Percentiles rank a stretch among this genome's conserved stretches.
Evolutionary conservation across 2,329 filamentous ascomycete species (phyloP).

Genomic region (Cadophora gregata): DNA sequence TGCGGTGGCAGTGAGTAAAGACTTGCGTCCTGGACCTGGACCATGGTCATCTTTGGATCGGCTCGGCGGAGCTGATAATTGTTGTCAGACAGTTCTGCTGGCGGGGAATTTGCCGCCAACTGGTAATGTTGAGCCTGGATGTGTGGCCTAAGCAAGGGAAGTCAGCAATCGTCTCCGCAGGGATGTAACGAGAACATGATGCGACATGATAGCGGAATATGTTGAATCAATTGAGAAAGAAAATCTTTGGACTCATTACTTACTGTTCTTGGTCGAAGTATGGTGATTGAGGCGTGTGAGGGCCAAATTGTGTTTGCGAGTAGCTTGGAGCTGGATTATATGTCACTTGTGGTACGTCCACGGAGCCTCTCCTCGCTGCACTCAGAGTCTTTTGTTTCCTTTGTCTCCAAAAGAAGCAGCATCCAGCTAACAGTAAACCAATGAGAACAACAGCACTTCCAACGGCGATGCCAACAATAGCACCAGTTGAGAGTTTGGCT

Average conservation of each 20-base stretch:
- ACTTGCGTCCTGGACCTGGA: slow-evolving; percentile 16
- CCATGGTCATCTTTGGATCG: slow-evolving; percentile 26
- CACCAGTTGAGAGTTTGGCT: slow-evolving; percentile 46
- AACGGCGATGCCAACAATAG: slow-evolving; percentile 52
- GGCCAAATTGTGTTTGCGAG: slow-evolving; percentile 5
- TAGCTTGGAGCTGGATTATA: slow-evolving; percentile 17
- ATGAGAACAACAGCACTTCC: slow-evolving; percentile 46
- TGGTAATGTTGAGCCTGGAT: slow-evolving; percentile 19
- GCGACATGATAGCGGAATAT: too few relatives aligned
- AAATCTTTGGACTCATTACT: too few relatives aligned
- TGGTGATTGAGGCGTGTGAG: slow-evolving; percentile 17
- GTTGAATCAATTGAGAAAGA: too few relatives aligned
- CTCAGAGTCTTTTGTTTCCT: not conserved
- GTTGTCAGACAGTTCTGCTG: slow-evolving; percentile 24
- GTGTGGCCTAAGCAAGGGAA: not conserved
- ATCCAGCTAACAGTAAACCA: slow-evolving; percentile 39
- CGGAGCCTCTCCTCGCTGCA: not conserved
- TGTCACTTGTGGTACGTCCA: not conserved
- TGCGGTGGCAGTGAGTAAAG: slow-evolving; percentile 9
- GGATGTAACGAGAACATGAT: too few relatives aligned
- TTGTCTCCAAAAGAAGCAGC: slow-evolving; percentile 44
- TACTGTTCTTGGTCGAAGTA: slow-evolving; percentile 19
- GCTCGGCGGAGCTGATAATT: slow-evolving; percentile 20
- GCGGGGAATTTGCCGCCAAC: slow-evolving; percentile 20
- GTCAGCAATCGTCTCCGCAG: too few relatives aligned